Base-by-base conservation (phyloP, 1,284 basidiomycete genomes). In the Termitomyces sp. region DNA sequence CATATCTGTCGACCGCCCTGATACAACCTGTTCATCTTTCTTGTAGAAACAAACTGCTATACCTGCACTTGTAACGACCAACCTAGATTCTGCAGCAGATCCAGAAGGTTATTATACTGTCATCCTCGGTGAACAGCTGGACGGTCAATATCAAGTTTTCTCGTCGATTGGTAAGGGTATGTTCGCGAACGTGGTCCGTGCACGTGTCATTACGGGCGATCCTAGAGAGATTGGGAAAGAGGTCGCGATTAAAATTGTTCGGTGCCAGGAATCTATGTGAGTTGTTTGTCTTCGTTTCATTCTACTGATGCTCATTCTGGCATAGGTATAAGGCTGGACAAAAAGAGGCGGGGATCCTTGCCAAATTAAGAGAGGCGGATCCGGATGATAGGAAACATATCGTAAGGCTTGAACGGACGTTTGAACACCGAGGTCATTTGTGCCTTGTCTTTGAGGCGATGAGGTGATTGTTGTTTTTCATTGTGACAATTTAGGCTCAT, bases 321-420 rank as follows among this genome's bases (percentile, higher is more conserved):
- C 31, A 15, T 61, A 96, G 93, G 93, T 91, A 93, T 73, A 92
- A 94, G 55, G 94, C 96, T 28, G 97, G 96, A 5, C 72, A 90
- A 64, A 98, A 98, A 68, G 97, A 99, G 69, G 89, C 84, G 0
- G 84, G 88, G 65, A 95, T 98, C 45, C 75, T 99, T 46, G 84
- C 88, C 62, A 94, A 92, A 67, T 77, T 99, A 33, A 85, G 79
- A 56, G 86, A 90, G 59, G 86, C 93, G 13, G 96, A 99, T 70
- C 93, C 92, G 3, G 93, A 96, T 26, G 96, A 99, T 73, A 97
- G 93, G 74, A 96, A 96, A 68, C 97, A 99, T 69, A 74, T 99
- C 26, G 88, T 99, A 15, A 83, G 94, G 12, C 76, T 99, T 40
- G 90, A 96, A 62, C 77, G 92, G 52, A 94, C 92, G 3, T 99